phyloP scores from a whole-genome alignment of 352 stramenopile species.

The Globisporangium emineosum region DNA sequence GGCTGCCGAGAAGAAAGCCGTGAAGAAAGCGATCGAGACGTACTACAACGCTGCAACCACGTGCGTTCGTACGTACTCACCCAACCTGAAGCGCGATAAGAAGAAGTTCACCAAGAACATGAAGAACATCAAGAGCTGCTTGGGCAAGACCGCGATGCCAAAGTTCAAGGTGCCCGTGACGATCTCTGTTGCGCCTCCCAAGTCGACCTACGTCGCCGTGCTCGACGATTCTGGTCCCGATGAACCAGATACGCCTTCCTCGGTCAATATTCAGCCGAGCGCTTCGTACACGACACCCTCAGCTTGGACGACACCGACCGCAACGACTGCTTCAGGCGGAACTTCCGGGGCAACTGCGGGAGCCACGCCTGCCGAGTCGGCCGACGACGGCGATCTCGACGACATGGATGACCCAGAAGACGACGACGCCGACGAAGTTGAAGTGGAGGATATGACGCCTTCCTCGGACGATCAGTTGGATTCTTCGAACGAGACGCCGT shows the following conservation, averaged over 20 bases:
- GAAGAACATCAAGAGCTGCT: neutral
- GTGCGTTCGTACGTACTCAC: neutral
- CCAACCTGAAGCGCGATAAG: neutral
- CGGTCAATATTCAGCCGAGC: neutral
- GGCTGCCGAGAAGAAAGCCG: neutral
- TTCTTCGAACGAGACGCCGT: neutral
- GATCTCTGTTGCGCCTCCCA: neutral
- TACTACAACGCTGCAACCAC: neutral
- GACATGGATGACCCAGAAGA: neutral
- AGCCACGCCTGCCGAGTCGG: neutral
- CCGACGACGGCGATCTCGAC: neutral
- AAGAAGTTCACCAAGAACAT: neutral
- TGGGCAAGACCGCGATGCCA: neutral
- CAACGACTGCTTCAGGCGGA: neutral
- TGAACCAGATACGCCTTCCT: neutral
- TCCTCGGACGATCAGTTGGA: neutral
- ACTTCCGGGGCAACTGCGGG: neutral
- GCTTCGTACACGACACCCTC: neutral
- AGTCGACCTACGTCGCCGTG: neutral
- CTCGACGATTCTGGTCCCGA: neutral
- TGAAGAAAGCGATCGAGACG: neutral
- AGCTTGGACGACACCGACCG: neutral
- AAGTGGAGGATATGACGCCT: neutral
- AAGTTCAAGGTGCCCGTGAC: neutral
- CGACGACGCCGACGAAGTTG: neutral